A percentile compares a stretch with the other conserved stretches of the same genome.
Conservation (phyloP, 2,329 filamentous ascomycete genomes). For the Botrytis aclada region DNA sequence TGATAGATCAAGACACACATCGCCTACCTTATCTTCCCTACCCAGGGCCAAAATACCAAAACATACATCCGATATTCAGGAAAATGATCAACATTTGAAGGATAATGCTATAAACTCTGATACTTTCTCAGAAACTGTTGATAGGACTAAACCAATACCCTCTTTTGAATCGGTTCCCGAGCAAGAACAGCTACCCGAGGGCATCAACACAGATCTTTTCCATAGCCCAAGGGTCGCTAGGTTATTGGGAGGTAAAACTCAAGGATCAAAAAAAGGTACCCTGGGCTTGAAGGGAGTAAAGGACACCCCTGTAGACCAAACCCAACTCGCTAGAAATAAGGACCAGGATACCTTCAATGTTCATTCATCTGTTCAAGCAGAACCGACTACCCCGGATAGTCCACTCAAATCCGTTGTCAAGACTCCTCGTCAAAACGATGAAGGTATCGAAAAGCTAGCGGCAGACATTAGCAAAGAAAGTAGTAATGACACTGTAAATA, state of each 20-base stretch:
- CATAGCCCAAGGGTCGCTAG: conserved; percentile 56
- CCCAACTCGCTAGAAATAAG: conserved; percentile 32
- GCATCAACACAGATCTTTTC: conserved; percentile 59
- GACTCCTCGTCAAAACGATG: conserved; percentile 26
- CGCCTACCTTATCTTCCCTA: conserved; percentile 49
- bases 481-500: conserved; percentile 32
- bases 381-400: conserved; percentile 20
- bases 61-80: conserved; percentile 41
- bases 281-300: conserved; percentile 38
- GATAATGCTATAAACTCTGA: conserved; percentile 32
- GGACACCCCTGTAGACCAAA: conserved; percentile 39
- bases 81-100: conserved; percentile 25
- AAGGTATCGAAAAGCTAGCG: conserved; percentile 46
- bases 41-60: conserved; percentile 56
- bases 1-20: conserved; percentile 46
- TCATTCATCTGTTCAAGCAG: conserved; percentile 19
- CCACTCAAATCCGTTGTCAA: background rate
- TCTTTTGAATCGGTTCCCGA: conserved; percentile 34
- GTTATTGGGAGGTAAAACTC: conserved; percentile 49
- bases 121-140: conserved; percentile 37
- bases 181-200: conserved; percentile 51
- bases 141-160: conserved; percentile 20
- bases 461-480: conserved; percentile 43
- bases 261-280: conserved; percentile 22
- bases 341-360: conserved; percentile 41